A percentile compares a stretch with the other conserved stretches of the same genome.
Conservation (phyloP, 2,329 filamentous ascomycete genomes). For the Penicillium janthinellum region DNA sequence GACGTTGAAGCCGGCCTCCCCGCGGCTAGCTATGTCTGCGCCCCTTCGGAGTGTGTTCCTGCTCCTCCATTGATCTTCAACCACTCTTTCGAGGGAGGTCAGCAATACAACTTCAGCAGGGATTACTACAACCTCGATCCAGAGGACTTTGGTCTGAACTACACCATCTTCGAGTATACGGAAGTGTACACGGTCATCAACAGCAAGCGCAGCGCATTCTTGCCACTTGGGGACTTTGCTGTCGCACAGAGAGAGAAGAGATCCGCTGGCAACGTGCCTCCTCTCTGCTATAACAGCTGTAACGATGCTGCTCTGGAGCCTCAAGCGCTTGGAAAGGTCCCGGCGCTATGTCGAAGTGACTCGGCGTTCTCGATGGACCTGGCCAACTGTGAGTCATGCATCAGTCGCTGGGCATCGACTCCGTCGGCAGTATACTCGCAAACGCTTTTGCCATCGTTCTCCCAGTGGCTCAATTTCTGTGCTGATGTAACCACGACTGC, state of each 20-base stretch:
- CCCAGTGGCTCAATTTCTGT: constrained; percentile 21
- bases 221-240: neutral
- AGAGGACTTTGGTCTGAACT: constrained; percentile 62
- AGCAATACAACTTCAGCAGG: constrained; percentile 54
- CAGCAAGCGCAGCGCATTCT: constrained; percentile 5
- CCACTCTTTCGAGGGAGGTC: constrained; percentile 8
- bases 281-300: constrained; percentile 13
- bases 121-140: constrained; percentile 70
- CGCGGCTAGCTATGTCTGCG: constrained; percentile 41
- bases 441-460: constrained; percentile 16
- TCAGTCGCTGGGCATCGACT: constrained; percentile 5
- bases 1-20: constrained; percentile 46
- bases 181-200: neutral
- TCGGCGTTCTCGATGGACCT: constrained; percentile 15
- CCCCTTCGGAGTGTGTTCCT: constrained; percentile 43
- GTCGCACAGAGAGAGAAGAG: neutral
- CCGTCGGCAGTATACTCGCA: constrained; percentile 10
- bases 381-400: constrained; percentile 11
- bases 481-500: constrained; percentile 7
- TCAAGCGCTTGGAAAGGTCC: constrained; percentile 6
- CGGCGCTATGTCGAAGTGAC: constrained; percentile 13
- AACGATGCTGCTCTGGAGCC: constrained; percentile 9
- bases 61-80: constrained; percentile 31
- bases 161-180: constrained; percentile 56
- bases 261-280: constrained; percentile 6